Base-by-base conservation (phyloP, 495 filamentous ascomycete species). In the Cercophora samala region DNA sequence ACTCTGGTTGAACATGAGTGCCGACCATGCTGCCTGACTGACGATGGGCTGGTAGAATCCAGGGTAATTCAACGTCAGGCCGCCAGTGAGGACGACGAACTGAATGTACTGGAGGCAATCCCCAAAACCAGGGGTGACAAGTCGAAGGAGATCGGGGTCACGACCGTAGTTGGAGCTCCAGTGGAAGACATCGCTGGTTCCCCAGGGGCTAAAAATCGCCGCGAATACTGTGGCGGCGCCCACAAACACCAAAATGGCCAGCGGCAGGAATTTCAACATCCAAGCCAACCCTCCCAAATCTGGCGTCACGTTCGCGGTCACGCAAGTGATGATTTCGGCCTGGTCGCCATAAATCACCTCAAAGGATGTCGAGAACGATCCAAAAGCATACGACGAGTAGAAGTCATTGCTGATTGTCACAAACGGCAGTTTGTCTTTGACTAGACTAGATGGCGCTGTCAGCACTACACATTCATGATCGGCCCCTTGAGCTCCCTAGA, bases 71-170 rank as follows among this genome's bases (percentile, higher is more conserved):
- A 99, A 78, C 23, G 90, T 91, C 54, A 99, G 79, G 53, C 89
- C 87, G 1, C 96, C 96, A 0, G 93, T 93, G 42, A 99, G 83
- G 21, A 93, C 90, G 60, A 93, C 84, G 69, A 96, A 98, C 73
- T 99, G 95, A 32, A 99, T 89, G 74, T 98, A 99, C 78, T 99
- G 93, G 32, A 99, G 86, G 75, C 95, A 99, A 70, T 99, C 95
- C 13, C 92, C 93, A 75, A 99, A 99, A 0, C 95, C 95, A 17
- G 95, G 95, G 8, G 95, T 99, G 22, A 99, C 93, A 42, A 98
- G 81, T 32, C 95, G 90, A 53, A 99, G 82, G 65, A 97, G 83
- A 76, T 99, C 95, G 56, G 91, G 90, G 69, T 99, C 96, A 70
- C 93, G 88, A 29, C 95, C 96, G 75, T 93, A 97, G 73, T 98